Conservation (phyloP, 2,329 filamentous ascomycete genomes). For the Blumeriella jaapii region DNA sequence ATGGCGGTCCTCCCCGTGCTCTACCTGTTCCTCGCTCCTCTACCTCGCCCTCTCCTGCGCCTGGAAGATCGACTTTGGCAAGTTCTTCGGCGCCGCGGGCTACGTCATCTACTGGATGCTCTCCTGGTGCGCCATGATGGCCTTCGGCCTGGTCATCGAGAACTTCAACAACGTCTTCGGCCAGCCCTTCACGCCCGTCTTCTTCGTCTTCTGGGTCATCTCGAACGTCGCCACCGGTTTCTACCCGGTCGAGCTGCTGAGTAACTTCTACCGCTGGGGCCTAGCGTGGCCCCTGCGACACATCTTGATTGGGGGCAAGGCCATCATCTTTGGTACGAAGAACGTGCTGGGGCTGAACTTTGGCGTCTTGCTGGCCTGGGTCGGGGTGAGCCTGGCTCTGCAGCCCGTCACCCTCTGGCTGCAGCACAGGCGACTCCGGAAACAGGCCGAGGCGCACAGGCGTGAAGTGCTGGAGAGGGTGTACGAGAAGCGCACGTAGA, state of each 20-base stretch:
- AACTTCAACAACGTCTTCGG: conserved; percentile 15
- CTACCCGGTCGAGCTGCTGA: conserved; percentile 13
- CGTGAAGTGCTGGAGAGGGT: conserved; percentile 11
- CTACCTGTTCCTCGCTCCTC: conserved; percentile 12
- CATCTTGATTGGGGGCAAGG: conserved; percentile 11
- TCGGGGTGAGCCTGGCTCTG: conserved; percentile 9
- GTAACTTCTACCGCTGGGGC: conserved; percentile 14
- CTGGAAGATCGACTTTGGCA: conserved; percentile 13
- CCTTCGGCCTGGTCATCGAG: conserved; percentile 15
- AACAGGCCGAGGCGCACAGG: conserved; percentile 5
- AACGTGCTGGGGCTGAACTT: conserved; percentile 14
- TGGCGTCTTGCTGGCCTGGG: conserved; percentile 11
- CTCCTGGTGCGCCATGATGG: conserved; percentile 14
- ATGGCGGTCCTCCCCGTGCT: conserved; percentile 8
- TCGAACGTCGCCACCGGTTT: conserved; percentile 14
- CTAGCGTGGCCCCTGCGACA: conserved; percentile 14
- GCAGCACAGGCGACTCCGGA: conserved; percentile 10
- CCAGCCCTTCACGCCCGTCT: conserved; percentile 13
- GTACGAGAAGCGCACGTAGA: conserved; percentile 8
- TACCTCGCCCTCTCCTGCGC: conserved; percentile 12
- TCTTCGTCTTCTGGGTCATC: conserved; percentile 18
- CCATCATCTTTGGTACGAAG: conserved; percentile 14
- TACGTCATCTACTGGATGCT: conserved; percentile 17
- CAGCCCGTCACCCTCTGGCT: conserved; percentile 15
- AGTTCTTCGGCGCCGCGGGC: conserved; percentile 11